phyloP scores from a whole-genome alignment of 768 basidiomycete species.

The Lactarius indigo region DNA sequence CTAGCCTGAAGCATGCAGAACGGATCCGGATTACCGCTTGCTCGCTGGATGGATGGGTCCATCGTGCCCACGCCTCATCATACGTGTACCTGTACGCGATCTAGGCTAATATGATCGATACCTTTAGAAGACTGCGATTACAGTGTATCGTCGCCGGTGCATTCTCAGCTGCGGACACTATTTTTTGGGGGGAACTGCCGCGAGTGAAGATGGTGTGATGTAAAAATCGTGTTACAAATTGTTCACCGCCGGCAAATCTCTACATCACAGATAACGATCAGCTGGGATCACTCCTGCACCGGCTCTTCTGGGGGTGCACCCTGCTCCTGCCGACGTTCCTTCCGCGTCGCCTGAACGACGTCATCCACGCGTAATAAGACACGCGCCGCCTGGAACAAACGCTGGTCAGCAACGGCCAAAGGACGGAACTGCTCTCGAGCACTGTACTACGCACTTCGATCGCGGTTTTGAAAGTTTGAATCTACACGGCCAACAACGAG shows the following conservation, averaged over 20 bases:
- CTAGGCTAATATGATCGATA: background rate
- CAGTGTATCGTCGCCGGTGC: background rate
- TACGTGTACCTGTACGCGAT: background rate
- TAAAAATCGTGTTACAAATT: conserved; percentile 11
- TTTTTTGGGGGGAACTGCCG: background rate
- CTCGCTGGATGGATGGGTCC: background rate
- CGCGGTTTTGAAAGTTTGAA: conserved; percentile 96
- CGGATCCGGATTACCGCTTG: too few species aligned
- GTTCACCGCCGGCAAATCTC: background rate
- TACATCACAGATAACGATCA: background rate
- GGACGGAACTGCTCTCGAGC: background rate
- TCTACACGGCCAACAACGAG: conserved; percentile 40
- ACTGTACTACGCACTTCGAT: conserved; percentile 62
- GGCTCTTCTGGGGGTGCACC: conserved; percentile 54
- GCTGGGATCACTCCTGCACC: conserved; percentile 35
- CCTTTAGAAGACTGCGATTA: background rate
- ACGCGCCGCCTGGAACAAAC: conserved; percentile 62
- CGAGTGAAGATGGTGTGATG: background rate
- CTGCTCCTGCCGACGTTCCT: conserved; percentile 58
- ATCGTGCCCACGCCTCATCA: background rate
- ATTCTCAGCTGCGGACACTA: background rate
- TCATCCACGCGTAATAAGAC: conserved; percentile 92
- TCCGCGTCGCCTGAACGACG: conserved; percentile 84
- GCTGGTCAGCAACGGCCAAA: background rate
- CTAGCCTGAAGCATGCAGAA: too few species aligned